phyloP scores from a whole-genome alignment of 1,284 basidiomycete species.

The Cutaneotrichosporon spelunceum region DNA sequence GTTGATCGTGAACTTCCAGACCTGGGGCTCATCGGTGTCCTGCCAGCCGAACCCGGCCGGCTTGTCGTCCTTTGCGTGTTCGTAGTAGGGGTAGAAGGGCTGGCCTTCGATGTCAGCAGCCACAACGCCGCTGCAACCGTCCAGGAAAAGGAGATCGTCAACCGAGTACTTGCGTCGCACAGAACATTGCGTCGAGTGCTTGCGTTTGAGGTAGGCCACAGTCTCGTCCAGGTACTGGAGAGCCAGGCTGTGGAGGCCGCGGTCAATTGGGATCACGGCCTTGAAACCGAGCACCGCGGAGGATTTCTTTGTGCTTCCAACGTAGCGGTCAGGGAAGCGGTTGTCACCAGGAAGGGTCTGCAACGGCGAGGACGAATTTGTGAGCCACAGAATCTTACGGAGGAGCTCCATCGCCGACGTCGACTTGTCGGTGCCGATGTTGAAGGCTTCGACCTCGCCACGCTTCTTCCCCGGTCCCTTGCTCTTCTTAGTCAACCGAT shows the following conservation, averaged over 20 bases:
- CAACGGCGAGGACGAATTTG: conserved; percentile 35
- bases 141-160: conserved; percentile 22
- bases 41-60: conserved; percentile 20
- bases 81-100: conserved; percentile 19
- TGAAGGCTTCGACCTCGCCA: conserved; percentile 31
- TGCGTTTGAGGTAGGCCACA: conserved; percentile 16
- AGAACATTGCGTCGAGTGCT: conserved; percentile 11
- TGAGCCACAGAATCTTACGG: conserved; percentile 31
- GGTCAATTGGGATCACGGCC: conserved; percentile 28
- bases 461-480: not conserved
- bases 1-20: conserved; percentile 26
- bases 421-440: conserved; percentile 28
- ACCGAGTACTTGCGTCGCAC: conserved; percentile 4
- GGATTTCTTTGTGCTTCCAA: conserved; percentile 27
- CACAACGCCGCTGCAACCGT: conserved; percentile 29
- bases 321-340: conserved; percentile 29
- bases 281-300: conserved; percentile 26
- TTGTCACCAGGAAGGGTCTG: conserved; percentile 31
- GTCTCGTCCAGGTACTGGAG: conserved; percentile 21
- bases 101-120: conserved; percentile 20
- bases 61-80: conserved; percentile 11
- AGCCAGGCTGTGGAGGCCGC: conserved; percentile 29
- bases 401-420: conserved; percentile 29
- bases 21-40: conserved; percentile 27
- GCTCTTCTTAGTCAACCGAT: conserved; percentile 13